Percentiles rank a stretch among this genome's conserved stretches.
phyloP scores from a whole-genome alignment of 805 yeast genomes.

The Wickerhamomyces bovis region DNA sequence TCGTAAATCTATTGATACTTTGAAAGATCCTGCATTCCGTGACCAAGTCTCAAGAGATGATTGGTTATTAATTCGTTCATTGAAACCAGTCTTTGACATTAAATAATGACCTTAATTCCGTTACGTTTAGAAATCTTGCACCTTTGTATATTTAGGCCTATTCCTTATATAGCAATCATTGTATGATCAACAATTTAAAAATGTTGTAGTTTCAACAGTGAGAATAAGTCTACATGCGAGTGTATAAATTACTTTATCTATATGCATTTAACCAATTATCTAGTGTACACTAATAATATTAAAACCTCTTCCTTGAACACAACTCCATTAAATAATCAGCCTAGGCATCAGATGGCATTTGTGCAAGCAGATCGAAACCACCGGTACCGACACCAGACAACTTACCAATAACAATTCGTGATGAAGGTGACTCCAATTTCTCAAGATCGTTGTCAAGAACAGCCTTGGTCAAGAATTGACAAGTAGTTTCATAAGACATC shows the following conservation, averaged over 20 bases:
- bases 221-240: neutral
- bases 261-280: neutral
- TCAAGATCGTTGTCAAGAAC: constrained; percentile 90
- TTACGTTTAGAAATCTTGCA: neutral
- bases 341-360: constrained; percentile 27
- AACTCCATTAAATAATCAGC: neutral
- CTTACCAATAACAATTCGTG: constrained; percentile 89
- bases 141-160: neutral
- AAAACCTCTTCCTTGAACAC: neutral
- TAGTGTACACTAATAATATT: neutral
- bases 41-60: constrained; percentile 91
- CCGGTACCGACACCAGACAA: constrained; percentile 94
- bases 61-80: constrained; percentile 85
- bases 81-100: constrained; percentile 85
- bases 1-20: constrained; percentile 90
- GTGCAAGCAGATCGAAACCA: constrained; percentile 68
- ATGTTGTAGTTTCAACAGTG: neutral
- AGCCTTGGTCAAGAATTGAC: constrained; percentile 94
- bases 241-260: neutral
- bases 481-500: constrained; percentile 98
- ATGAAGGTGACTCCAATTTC: constrained; percentile 84
- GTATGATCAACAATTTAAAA: too few species aligned
- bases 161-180: neutral
- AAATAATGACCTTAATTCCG: constrained; percentile 23
- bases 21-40: constrained; percentile 97